Conservation (phyloP, 78 protist genomes). For the Parvularia atlantis region DNA sequence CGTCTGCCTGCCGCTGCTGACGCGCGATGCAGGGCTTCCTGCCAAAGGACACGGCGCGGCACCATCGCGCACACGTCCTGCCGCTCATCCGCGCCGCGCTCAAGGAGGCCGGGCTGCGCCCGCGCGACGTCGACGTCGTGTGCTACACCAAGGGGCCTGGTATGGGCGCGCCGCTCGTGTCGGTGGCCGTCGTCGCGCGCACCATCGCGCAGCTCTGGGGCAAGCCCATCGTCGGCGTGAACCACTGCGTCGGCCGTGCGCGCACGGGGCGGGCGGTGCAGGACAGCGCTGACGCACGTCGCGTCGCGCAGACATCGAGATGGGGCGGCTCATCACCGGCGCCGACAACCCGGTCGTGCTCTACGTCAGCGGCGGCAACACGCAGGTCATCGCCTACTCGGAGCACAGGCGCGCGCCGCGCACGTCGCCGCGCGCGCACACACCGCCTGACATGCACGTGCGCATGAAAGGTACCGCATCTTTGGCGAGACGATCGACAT, state of each 20-base stretch:
- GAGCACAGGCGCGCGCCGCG: no score
- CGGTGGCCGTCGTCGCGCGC: conserved; percentile 85
- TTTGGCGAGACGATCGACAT: conserved; percentile 99
- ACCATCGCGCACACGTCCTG: conserved; percentile 53
- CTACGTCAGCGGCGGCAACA: conserved; percentile 98
- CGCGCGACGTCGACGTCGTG: conserved; percentile 48
- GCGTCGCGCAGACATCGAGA: conserved; percentile 84
- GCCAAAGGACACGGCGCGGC: conserved; percentile 88
- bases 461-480: conserved; percentile 78
- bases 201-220: conserved; percentile 87
- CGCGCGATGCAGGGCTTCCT: conserved; percentile 65
- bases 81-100: conserved; percentile 54
- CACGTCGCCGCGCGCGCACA: no score
- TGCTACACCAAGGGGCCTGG: conserved; percentile 93
- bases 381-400: conserved; percentile 79
- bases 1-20: background rate
- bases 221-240: conserved; percentile 88
- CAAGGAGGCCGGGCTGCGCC: conserved; percentile 52
- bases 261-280: background rate
- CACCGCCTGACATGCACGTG: no score
- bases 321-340: conserved; percentile 92
- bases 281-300: background rate
- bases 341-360: conserved; percentile 90
- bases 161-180: conserved; percentile 87
- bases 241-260: conserved; percentile 90